Evolutionary conservation across 768 basidiomycete species (phyloP).

Genomic region (Termitomyces bulborhizus): DNA sequence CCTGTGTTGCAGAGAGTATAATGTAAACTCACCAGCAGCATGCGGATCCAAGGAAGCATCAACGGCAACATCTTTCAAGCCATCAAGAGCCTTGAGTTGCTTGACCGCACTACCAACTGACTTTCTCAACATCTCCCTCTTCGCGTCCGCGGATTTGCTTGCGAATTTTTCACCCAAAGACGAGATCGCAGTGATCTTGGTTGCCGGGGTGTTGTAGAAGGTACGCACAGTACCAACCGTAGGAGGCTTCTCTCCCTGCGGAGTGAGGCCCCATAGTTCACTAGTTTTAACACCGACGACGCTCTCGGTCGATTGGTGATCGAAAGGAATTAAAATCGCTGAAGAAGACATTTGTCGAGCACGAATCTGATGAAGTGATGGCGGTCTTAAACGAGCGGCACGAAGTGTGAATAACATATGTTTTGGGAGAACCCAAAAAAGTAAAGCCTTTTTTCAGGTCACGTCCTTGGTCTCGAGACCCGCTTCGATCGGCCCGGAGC

Average conservation of each 20-base stretch:
- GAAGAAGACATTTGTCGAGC: conserved; percentile 43
- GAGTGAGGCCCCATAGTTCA: conserved; percentile 45
- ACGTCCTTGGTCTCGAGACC: neutral
- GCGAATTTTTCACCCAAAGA: conserved; percentile 54
- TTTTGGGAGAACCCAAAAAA: neutral
- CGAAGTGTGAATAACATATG: conserved; percentile 14
- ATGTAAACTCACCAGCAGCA: conserved; percentile 54
- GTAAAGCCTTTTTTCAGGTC: neutral
- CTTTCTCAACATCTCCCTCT: conserved; percentile 63
- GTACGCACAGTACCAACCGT: conserved; percentile 59
- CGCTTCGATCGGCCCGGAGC: neutral
- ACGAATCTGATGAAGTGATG: conserved; percentile 16
- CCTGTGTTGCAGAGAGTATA: neutral
- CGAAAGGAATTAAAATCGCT: conserved; percentile 53
- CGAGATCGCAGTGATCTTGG: conserved; percentile 46
- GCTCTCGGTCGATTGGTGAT: conserved; percentile 32
- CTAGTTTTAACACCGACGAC: conserved; percentile 36
- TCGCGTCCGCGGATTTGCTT: conserved; percentile 35
- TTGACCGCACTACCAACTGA: conserved; percentile 71
- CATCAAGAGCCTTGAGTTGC: conserved; percentile 55
- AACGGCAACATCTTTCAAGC: conserved; percentile 53
- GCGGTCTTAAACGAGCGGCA: conserved; percentile 12
- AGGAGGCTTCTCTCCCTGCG: conserved; percentile 45
- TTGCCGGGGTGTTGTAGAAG: conserved; percentile 51
- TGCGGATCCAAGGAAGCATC: conserved; percentile 68